These are phyloP conservation scores for Triangularia setosa DNA, from an alignment of 2,329 filamentous ascomycete genomes.

Conservation along the genomic window DNA sequence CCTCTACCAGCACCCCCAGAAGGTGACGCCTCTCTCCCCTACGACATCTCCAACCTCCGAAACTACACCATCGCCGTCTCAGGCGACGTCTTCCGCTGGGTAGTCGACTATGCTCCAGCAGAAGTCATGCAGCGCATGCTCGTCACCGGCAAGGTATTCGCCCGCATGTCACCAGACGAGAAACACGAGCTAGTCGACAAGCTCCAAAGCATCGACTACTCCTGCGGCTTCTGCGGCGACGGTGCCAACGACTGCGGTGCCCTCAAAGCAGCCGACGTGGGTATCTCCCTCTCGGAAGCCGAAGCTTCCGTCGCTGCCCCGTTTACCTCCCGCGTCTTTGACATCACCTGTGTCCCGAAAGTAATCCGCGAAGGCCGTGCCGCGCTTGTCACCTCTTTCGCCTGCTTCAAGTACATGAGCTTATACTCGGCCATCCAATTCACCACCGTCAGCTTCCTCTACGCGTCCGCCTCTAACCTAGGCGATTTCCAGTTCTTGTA, in stretches of 20 bases:
- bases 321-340: conserved; percentile 91
- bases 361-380: conserved; percentile 91
- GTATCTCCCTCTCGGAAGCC: conserved; percentile 93
- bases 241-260: conserved; percentile 97
- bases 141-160: conserved; percentile 86
- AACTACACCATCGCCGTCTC: conserved; percentile 88
- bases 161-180: conserved; percentile 97
- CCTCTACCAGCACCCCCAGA: conserved; percentile 54
- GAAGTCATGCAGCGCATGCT: conserved; percentile 81
- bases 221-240: conserved; percentile 92
- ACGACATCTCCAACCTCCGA: conserved; percentile 73
- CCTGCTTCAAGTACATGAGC: conserved; percentile 99
- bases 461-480: conserved; percentile 87
- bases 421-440: conserved; percentile 99
- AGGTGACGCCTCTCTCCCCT: conserved; percentile 77
- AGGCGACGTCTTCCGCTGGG: conserved; percentile 95
- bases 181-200: conserved; percentile 98
- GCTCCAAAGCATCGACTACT: conserved; percentile 92
- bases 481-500: conserved; percentile 98
- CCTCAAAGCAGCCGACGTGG: conserved; percentile 93
- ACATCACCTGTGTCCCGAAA: conserved; percentile 91
- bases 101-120: conserved; percentile 84
- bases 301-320: conserved; percentile 98
- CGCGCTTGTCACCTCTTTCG: conserved; percentile 95
- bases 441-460: conserved; percentile 93